A percentile compares a stretch with the other conserved stretches of the same genome.
These are phyloP conservation scores for Fusarium xylarioides DNA, from an alignment of 2,329 filamentous ascomycete species.

Conservation along the genomic window DNA sequence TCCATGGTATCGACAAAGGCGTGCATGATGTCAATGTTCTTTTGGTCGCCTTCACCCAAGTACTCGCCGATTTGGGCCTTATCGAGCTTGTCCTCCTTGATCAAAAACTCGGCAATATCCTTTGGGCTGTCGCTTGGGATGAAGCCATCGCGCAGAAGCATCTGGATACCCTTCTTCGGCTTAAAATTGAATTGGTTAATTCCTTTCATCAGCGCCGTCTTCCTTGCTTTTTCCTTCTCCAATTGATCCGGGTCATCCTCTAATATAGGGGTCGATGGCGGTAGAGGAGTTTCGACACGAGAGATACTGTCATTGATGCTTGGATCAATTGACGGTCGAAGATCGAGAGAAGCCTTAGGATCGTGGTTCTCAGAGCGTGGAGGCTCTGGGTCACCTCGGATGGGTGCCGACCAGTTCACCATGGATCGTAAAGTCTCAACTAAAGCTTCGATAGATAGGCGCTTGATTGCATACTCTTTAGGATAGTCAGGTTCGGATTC, in stretches of 20 bases:
- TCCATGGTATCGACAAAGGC: constrained; percentile 97
- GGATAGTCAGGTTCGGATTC: constrained; percentile 78
- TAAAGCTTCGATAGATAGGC: constrained; percentile 85
- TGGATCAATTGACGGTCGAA: constrained; percentile 75
- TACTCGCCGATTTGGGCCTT: constrained; percentile 95
- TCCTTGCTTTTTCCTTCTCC: constrained; percentile 93
- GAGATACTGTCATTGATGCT: constrained; percentile 68
- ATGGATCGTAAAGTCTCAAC: constrained; percentile 90
- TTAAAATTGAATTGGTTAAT: constrained; percentile 97
- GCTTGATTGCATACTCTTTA: constrained; percentile 90
- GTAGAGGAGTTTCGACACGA: constrained; percentile 65
- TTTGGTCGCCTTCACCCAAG: constrained; percentile 89
- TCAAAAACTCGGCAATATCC: constrained; percentile 85
- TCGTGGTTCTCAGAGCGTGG: constrained; percentile 46
- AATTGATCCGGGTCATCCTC: constrained; percentile 94
- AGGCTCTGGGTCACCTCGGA: constrained; percentile 64
- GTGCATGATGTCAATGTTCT: constrained; percentile 98
- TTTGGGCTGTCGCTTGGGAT: constrained; percentile 80
- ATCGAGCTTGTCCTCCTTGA: constrained; percentile 84
- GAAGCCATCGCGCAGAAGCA: constrained; percentile 84
- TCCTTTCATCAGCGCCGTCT: constrained; percentile 89
- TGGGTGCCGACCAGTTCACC: constrained; percentile 84
- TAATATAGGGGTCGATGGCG: constrained; percentile 71
- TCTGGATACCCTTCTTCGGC: constrained; percentile 90
- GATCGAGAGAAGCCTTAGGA: constrained; percentile 51